Evolutionary conservation across 2,329 filamentous ascomycete genomes (phyloP), one percentile per base, ranked within the genome.

Genomic region (Trichoderma afroharzianum): DNA sequence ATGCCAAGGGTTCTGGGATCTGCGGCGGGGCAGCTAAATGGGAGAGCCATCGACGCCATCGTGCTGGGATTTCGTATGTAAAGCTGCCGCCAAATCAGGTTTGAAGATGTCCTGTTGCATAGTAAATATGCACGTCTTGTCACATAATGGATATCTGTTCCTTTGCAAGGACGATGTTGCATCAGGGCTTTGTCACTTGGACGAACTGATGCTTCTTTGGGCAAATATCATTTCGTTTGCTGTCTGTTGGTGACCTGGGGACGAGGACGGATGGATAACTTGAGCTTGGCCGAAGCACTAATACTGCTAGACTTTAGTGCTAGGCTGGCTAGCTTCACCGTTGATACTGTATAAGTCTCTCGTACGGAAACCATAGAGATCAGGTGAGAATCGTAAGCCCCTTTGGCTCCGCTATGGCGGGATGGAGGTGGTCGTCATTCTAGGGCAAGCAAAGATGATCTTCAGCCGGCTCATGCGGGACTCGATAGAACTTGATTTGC

Each of bases 41-140:
- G 36, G 70, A 39, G 63, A 67, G 70, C 70, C 63, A 68, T 71
- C 63, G 63, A 71, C 70, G 63, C 63, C 70, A 68, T 71, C 43
- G 28, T 61, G 57, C 50, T 61, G 62, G 57, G 33, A 66, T 59
- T 26, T 66, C 28, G 15, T 24, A 43, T 47, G 26, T 53, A 28
- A 36, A 36, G 39, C 9, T 62, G 43, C 62, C 15, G 26, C 39
- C 39, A 66, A 71, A 71, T 64, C 55, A 66, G 61, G 69, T 61
- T 67, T 61, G 53, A 50, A 15, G n/a, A 18, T 53, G 21, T 57
- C 33, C 21, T 39, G 33, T 32, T 59, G 57, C 43, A 67, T 64
- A 11, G 30, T n/a, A 28, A 39, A 58, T 39, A 61, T 69, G 67
- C 67, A 69, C 6, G 67, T 18, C 32, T 21, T n/a, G 28, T 53